Percentiles rank a stretch among this genome's conserved stretches.
Evolutionary conservation across 305 asterid genomes (phyloP).

Genomic region (Fraxinus sp.): DNA sequence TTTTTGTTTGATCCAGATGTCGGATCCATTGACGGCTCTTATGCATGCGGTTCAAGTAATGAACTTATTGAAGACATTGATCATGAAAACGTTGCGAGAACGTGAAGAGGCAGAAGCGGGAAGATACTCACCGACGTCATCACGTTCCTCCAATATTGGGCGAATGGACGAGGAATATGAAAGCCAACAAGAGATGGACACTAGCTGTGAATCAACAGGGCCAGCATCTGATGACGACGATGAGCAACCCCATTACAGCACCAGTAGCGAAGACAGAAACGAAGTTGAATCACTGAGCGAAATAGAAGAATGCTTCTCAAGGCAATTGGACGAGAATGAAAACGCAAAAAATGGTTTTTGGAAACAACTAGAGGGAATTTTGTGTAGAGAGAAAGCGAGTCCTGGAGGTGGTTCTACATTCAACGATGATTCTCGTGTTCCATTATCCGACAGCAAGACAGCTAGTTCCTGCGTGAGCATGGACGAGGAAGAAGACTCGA

Average conservation of each 20-base stretch:
- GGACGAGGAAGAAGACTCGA: slow-evolving; percentile 62
- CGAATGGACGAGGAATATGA: slow-evolving; percentile 58
- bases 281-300: slow-evolving; percentile 70
- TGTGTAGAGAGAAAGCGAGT: slow-evolving; percentile 48
- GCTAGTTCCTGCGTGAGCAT: slow-evolving; percentile 53
- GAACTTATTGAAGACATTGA: slow-evolving; percentile 87
- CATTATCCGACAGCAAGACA: slow-evolving; percentile 40
- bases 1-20: slow-evolving; percentile 57
- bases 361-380: slow-evolving; percentile 68
- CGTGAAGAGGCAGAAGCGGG: slow-evolving; percentile 57
- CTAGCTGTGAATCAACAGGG: slow-evolving; percentile 60
- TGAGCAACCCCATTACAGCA: slow-evolving; percentile 34
- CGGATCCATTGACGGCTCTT: slow-evolving; percentile 90
- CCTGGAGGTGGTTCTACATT: slow-evolving; percentile 41
- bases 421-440: slow-evolving; percentile 40
- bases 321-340: slow-evolving; percentile 63
- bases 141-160: slow-evolving; percentile 46
- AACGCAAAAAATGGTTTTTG: slow-evolving; percentile 68
- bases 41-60: slow-evolving; percentile 99
- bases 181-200: slow-evolving; percentile 65
- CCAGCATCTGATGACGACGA: slow-evolving; percentile 56
- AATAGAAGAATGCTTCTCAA: slow-evolving; percentile 65
- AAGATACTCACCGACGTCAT: slow-evolving; percentile 61
- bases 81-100: slow-evolving; percentile 67
- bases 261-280: slow-evolving; percentile 48